Evolutionary conservation across 306 rosid genomes (phyloP), one percentile per base, ranked within the genome.

Genomic region (Quercus ilex): DNA sequence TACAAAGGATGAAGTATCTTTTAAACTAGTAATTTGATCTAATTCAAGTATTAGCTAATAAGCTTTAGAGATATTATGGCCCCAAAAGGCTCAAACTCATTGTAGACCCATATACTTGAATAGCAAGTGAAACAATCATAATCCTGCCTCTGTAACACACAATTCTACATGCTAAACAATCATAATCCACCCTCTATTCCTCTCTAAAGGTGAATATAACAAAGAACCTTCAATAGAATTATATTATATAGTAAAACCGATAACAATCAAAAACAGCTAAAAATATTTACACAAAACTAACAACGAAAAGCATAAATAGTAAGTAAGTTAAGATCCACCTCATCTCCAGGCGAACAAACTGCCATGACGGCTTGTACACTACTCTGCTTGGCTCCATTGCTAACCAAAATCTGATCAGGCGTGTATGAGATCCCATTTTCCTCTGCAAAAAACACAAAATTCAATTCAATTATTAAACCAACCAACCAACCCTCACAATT

Each of bases 301-400:
- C 64, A 58, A 58, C 21, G 6, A 33, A 18, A 64, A 70, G 62
- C 10, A n/a, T 10, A 26, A 71, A 62, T n/a, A n/a, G n/a, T n/a
- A 33, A 26, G 9, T 64, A 33, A 31, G 12, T 69, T 49, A 33
- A 31, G 12, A 64, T 49, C 53, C 51, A 92, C 99, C 92, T 95
- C 98, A 70, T 95, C 97, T 28, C 98, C 96, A 0, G 99, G 97
- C 28, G 97, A 83, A 78, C 98, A 95, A 81, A 95, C 98, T 8
- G 99, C 98, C 53, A 90, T 83, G 51, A 93, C 77, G 5, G 97
- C 98, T 78, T 95, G 99, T 75, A 88, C 15, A 84, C 84, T 25
- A 84, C 96, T 85, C 89, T 95, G 99, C 84, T 95, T 95, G 70
- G 99, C 99, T 80, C 99, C 99, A 80, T 95, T 95, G 79, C 97